Percentiles rank a stretch among this genome's conserved stretches.
These are phyloP conservation scores for Aspergillus pseudoglaucus DNA, from an alignment of 2,329 filamentous ascomycete species.

Conservation along the genomic window DNA sequence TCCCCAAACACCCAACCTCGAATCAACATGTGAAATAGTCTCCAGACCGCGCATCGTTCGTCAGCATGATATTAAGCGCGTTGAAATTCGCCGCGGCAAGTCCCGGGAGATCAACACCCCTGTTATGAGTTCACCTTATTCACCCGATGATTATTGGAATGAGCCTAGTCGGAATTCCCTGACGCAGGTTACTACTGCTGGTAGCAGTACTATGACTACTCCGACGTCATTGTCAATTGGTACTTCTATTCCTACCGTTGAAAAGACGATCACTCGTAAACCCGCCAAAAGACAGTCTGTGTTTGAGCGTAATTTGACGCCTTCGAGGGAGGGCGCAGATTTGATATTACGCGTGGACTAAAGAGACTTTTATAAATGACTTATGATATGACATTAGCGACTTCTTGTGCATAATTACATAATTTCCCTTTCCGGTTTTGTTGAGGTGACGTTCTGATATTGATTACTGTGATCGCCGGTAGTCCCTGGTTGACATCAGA, in stretches of 20 bases:
- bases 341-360: constrained; percentile 27
- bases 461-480: too few species aligned
- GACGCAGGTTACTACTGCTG: neutral
- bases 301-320: constrained; percentile 24
- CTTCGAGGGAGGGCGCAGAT: constrained; percentile 24
- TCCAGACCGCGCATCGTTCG: constrained; percentile 27
- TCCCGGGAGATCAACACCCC: constrained; percentile 12
- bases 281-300: constrained; percentile 18
- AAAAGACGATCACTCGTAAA: constrained; percentile 5
- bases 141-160: constrained; percentile 25
- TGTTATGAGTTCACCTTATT: constrained; percentile 19
- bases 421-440: too few species aligned
- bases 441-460: too few species aligned
- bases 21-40: constrained; percentile 22
- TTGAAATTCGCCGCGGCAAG: constrained; percentile 24
- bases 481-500: too few species aligned
- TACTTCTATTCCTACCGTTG: constrained; percentile 4
- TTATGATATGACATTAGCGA: too few species aligned
- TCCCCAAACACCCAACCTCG: constrained; percentile 14
- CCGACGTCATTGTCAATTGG: neutral
- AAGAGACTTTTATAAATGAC: neutral
- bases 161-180: constrained; percentile 8
- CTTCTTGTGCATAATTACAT: too few species aligned
- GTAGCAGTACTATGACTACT: neutral
- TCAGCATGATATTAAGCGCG: constrained; percentile 26